These are phyloP conservation scores for Leucoagaricus sp. DNA, from an alignment of 1,284 basidiomycete genomes.

Conservation along the genomic window DNA sequence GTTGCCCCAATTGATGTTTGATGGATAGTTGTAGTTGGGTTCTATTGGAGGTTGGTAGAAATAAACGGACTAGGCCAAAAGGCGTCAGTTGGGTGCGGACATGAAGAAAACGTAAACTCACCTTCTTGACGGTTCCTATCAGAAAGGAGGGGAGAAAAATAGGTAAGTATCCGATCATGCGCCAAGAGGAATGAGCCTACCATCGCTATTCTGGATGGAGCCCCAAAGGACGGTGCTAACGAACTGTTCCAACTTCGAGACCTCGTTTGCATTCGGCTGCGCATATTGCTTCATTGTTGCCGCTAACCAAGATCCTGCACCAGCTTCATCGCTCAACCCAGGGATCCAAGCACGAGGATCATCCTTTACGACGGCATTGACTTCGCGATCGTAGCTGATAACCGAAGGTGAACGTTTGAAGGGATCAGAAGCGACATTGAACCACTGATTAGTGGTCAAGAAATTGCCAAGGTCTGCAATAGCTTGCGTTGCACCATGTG, in stretches of 20 bases:
- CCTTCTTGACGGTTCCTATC: slow-evolving; percentile 54
- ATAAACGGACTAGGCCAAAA: slow-evolving; percentile 44
- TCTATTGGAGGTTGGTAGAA: slow-evolving; percentile 51
- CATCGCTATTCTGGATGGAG: slow-evolving; percentile 52
- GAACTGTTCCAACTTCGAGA: slow-evolving; percentile 54
- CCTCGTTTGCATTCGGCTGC: slow-evolving; percentile 53
- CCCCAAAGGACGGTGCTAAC: slow-evolving; percentile 49
- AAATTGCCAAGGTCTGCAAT: slow-evolving; percentile 55
- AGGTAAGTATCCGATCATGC: background rate
- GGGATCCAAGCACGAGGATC: slow-evolving; percentile 57
- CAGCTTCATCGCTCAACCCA: slow-evolving; percentile 59
- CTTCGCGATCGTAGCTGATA: slow-evolving; percentile 56
- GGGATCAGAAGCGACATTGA: slow-evolving; percentile 49
- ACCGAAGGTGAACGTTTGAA: slow-evolving; percentile 58
- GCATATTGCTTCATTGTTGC: slow-evolving; percentile 58
- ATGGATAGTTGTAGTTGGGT: slow-evolving; percentile 51
- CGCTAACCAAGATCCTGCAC: slow-evolving; percentile 59
- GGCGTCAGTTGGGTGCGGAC: background rate
- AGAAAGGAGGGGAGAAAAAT: background rate
- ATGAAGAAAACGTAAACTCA: slow-evolving; percentile 17
- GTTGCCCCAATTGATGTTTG: slow-evolving; percentile 50
- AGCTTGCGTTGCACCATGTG: slow-evolving; percentile 46
- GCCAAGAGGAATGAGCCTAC: slow-evolving; percentile 27
- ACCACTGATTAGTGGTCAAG: slow-evolving; percentile 59
- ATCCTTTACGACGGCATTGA: slow-evolving; percentile 49